Evolutionary conservation across 345 rosid species (phyloP).

Genomic region (Aethionema arabicum): DNA sequence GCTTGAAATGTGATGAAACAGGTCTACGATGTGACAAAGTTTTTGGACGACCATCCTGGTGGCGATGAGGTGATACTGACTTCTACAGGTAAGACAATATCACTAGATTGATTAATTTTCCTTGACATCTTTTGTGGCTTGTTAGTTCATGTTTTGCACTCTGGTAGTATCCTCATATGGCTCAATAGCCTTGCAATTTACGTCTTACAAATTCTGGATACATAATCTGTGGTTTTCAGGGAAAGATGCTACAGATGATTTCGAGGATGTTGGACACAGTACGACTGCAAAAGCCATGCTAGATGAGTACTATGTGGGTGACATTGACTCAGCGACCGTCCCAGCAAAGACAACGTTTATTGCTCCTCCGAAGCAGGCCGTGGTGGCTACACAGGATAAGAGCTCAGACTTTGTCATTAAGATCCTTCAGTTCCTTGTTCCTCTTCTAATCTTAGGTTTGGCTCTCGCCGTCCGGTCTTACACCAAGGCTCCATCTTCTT

Average conservation of each 20-base stretch:
- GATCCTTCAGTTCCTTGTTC: slow-evolving; percentile 88
- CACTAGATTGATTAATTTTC: not conserved
- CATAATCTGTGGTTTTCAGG: slow-evolving; percentile 41
- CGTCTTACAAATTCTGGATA: not conserved
- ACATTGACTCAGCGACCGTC: slow-evolving; percentile 62
- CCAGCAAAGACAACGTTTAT: slow-evolving; percentile 51
- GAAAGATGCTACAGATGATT: slow-evolving; percentile 92
- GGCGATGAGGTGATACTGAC: slow-evolving; percentile 74
- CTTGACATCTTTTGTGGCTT: slow-evolving; percentile 7
- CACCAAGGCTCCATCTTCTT: slow-evolving; percentile 53
- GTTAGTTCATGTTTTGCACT: not conserved
- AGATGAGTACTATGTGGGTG: slow-evolving; percentile 76
- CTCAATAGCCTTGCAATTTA: not conserved
- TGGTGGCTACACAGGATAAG: slow-evolving; percentile 76
- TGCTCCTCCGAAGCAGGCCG: slow-evolving; percentile 66
- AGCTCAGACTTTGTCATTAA: slow-evolving; percentile 63
- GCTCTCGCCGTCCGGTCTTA: slow-evolving; percentile 80
- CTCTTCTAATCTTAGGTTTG: slow-evolving; percentile 85
- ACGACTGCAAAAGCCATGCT: slow-evolving; percentile 76
- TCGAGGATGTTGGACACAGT: slow-evolving; percentile 95
- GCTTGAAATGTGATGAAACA: slow-evolving; percentile 22
- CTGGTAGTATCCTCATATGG: not conserved
- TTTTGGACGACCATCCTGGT: slow-evolving; percentile 83
- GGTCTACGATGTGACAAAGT: slow-evolving; percentile 76
- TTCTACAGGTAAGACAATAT: slow-evolving; percentile 49